Conservation (phyloP, 345 rosid species). For the Camelina hispida region DNA sequence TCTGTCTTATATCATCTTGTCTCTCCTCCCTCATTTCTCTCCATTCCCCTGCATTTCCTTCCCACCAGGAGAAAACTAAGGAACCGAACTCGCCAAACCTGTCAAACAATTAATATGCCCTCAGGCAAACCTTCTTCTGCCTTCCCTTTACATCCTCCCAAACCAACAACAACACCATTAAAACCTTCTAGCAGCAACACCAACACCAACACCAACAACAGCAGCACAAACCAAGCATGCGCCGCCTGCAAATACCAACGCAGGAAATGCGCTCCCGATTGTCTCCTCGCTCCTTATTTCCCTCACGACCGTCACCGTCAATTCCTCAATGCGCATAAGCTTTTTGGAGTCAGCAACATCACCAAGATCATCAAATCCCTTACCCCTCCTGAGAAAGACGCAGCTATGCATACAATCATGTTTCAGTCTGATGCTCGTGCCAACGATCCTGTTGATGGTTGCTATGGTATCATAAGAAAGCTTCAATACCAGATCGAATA, state of each 20-base stretch:
- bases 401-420: slow-evolving; percentile 86
- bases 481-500: slow-evolving; percentile 76
- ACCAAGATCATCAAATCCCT: slow-evolving; percentile 80
- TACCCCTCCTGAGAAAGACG: slow-evolving; percentile 61
- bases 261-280: slow-evolving; percentile 86
- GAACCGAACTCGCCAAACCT: slow-evolving; percentile 43
- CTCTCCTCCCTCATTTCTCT: slow-evolving; percentile 57
- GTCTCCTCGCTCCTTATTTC: slow-evolving; percentile 96
- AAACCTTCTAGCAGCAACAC: slow-evolving; percentile 43
- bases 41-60: slow-evolving; percentile 49
- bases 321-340: slow-evolving; percentile 91
- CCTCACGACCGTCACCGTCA: slow-evolving; percentile 84
- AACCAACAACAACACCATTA: slow-evolving; percentile 35
- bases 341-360: slow-evolving; percentile 91
- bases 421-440: slow-evolving; percentile 91
- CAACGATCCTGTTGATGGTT: slow-evolving; percentile 83
- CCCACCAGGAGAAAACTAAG: slow-evolving; percentile 53
- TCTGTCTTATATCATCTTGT: slow-evolving; percentile 45
- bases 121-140: slow-evolving; percentile 67
- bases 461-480: slow-evolving; percentile 65
- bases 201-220: slow-evolving; percentile 38
- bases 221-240: slow-evolving; percentile 73
- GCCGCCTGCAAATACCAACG: slow-evolving; percentile 99
- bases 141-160: slow-evolving; percentile 51
- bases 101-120: slow-evolving; percentile 49